These are phyloP conservation scores for Apiospora saccharicola DNA, from an alignment of 2,329 filamentous ascomycete genomes.

Conservation along the genomic window DNA sequence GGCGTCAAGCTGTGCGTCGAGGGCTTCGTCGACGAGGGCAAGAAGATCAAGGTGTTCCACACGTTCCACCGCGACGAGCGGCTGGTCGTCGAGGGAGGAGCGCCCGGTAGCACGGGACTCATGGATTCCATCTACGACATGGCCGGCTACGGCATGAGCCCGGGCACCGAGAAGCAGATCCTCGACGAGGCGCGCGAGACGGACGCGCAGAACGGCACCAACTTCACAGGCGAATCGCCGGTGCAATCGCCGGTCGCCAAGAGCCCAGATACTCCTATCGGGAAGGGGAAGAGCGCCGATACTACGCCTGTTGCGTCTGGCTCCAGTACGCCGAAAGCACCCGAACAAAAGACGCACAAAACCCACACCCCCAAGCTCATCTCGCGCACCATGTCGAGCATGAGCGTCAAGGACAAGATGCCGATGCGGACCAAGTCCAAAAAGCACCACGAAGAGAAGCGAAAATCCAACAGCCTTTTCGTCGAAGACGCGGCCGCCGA, in stretches of 20 bases:
- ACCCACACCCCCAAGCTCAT: slow-evolving; percentile 11
- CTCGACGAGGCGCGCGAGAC: slow-evolving; percentile 44
- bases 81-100: slow-evolving; percentile 67
- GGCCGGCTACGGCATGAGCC: slow-evolving; percentile 48
- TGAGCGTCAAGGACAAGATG: background rate
- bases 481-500: background rate
- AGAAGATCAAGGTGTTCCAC: slow-evolving; percentile 83
- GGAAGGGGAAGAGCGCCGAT: background rate
- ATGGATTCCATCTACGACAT: slow-evolving; percentile 63
- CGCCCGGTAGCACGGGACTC: slow-evolving; percentile 57
- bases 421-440: slow-evolving; percentile 28
- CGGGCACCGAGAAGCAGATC: slow-evolving; percentile 43
- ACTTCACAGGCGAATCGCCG: slow-evolving; percentile 23
- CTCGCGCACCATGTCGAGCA: background rate
- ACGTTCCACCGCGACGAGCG: slow-evolving; percentile 79
- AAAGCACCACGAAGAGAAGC: slow-evolving; percentile 19
- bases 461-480: slow-evolving; percentile 23
- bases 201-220: slow-evolving; percentile 27
- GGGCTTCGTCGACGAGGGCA: slow-evolving; percentile 88
- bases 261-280: background rate
- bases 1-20: slow-evolving; percentile 89
- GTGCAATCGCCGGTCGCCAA: slow-evolving; percentile 29
- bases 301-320: background rate
- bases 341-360: background rate
- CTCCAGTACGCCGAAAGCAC: background rate